phyloP scores from a whole-genome alignment of 2,329 filamentous ascomycete genomes.

The Fusarium sp. region DNA sequence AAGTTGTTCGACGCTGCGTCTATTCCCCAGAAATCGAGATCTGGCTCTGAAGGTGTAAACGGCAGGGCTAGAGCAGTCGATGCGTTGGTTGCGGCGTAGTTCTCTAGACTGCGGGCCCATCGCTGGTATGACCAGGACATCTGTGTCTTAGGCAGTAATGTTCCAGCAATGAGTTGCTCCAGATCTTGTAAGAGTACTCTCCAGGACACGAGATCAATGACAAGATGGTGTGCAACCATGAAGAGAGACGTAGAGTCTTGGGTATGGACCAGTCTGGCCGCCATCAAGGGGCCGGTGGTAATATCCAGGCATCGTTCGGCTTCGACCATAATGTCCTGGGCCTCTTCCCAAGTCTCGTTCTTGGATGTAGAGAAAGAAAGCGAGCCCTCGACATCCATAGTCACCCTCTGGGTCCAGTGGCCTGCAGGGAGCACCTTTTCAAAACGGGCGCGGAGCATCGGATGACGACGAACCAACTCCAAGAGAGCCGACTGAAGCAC shows the following conservation, averaged over 20 bases:
- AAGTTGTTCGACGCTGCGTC: neutral
- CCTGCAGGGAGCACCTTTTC: neutral
- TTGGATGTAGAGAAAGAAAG: neutral
- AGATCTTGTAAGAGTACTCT: constrained; percentile 15
- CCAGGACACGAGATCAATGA: constrained; percentile 34
- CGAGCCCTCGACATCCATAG: neutral
- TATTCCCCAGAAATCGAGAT: neutral
- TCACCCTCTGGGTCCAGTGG: neutral
- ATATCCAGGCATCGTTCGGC: constrained; percentile 18
- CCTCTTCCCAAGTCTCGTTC: neutral
- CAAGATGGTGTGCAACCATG: constrained; percentile 26
- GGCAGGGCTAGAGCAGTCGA: neutral
- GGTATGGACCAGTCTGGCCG: constrained; percentile 3
- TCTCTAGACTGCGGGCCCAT: neutral
- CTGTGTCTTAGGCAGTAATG: neutral
- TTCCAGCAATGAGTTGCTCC: neutral
- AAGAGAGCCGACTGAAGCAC: neutral
- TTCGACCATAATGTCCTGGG: neutral
- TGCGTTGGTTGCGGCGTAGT: neutral
- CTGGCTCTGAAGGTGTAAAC: neutral
- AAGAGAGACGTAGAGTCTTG: constrained; percentile 3
- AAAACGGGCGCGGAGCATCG: constrained; percentile 2
- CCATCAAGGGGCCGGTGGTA: constrained; percentile 12
- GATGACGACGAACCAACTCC: neutral
- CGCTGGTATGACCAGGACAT: constrained; percentile 6